Evolutionary conservation across 257 asterid genomes (phyloP).

Genomic region (Solanum etuberosum): DNA sequence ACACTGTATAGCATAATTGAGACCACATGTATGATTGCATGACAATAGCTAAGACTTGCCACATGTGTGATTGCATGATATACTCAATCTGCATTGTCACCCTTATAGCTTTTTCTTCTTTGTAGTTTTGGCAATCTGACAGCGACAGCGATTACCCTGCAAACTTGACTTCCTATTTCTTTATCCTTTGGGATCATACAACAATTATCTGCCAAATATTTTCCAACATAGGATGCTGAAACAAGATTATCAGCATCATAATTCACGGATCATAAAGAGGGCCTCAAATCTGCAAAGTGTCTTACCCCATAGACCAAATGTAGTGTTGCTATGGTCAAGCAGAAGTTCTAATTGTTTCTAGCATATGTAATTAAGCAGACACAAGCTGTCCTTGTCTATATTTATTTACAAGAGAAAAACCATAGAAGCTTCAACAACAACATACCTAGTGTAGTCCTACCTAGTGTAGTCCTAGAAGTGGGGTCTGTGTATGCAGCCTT

Average conservation of each 20-base stretch:
- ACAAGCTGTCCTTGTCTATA: neutral
- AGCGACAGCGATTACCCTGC: neutral
- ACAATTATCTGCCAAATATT: neutral
- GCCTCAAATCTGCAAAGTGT: neutral
- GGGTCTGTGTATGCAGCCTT: neutral
- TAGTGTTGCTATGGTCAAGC: neutral
- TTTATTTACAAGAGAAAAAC: neutral
- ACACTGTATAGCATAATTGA: neutral
- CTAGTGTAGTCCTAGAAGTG: neutral
- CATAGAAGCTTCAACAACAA: neutral
- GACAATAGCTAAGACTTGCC: neutral
- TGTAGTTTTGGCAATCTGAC: neutral
- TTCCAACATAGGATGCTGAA: neutral
- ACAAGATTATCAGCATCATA: neutral
- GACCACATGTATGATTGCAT: neutral
- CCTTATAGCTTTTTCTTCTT: neutral
- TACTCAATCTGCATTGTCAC: neutral
- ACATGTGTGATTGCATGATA: neutral
- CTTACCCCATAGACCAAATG: neutral
- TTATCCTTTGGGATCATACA: neutral
- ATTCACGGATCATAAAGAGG: neutral
- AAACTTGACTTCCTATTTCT: neutral
- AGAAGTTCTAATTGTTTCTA: neutral
- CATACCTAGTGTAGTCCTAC: neutral
- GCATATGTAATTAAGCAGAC: neutral